A percentile compares a stretch with the other conserved stretches of the same genome.
These are phyloP conservation scores for Cutaneotrichosporon sp. DNA, from an alignment of 1,284 basidiomycete species.

Conservation along the genomic window DNA sequence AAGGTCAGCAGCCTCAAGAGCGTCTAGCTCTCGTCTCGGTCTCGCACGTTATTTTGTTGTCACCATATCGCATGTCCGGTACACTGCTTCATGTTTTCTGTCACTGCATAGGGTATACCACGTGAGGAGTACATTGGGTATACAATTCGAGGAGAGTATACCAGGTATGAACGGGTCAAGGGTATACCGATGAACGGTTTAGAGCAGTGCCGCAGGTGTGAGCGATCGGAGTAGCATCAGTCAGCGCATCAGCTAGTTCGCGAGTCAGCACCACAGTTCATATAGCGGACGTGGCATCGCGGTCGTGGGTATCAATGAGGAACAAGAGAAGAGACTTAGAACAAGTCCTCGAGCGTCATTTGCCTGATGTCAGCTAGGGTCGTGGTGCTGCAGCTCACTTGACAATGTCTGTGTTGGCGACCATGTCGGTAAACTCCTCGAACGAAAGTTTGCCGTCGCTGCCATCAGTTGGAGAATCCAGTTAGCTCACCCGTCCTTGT, in stretches of 20 bases:
- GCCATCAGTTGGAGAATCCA: constrained; percentile 41
- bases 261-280: neutral
- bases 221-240: neutral
- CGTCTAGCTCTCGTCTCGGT: neutral
- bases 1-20: constrained; percentile 5
- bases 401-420: constrained; percentile 76
- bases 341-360: constrained; percentile 95
- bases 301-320: constrained; percentile 7
- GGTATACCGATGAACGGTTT: neutral
- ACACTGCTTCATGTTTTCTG: constrained; percentile 10
- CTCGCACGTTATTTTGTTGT: constrained; percentile 8
- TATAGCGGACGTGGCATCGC: constrained; percentile 4
- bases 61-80: constrained; percentile 9
- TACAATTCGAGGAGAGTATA: neutral
- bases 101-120: constrained; percentile 7
- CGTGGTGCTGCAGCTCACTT: constrained; percentile 34
- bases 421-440: constrained; percentile 95
- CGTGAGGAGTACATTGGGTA: neutral
- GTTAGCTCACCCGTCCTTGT: constrained; percentile 68
- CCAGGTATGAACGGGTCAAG: neutral
- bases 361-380: constrained; percentile 77
- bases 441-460: constrained; percentile 91
- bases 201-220: neutral
- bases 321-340: constrained; percentile 54
- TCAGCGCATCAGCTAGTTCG: neutral